Evolutionary conservation across 176 grass and related monocot genomes (phyloP).

Genomic region (Zizania latifolia): DNA sequence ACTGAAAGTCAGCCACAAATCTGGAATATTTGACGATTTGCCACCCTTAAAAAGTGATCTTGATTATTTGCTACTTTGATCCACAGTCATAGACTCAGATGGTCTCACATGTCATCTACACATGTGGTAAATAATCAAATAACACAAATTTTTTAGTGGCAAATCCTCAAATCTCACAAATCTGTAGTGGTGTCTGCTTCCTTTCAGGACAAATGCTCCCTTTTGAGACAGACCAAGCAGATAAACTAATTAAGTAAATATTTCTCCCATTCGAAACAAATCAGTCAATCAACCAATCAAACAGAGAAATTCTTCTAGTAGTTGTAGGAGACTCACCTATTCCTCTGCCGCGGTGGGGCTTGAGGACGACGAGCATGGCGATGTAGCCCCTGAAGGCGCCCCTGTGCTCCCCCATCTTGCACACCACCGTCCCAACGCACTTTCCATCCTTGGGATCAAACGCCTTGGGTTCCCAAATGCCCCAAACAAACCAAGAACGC

Average conservation of each 20-base stretch:
- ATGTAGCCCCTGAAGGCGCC: constrained; percentile 77
- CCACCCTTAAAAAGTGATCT: no score
- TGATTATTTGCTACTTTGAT: no score
- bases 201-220: not conserved
- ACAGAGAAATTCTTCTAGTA: not conserved
- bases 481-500: constrained; percentile 1
- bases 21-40: no score
- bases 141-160: no score
- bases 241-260: not conserved
- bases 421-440: constrained; percentile 94
- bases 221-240: not conserved
- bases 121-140: no score
- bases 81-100: no score
- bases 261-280: no score
- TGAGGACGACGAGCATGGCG: constrained; percentile 91
- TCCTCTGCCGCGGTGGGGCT: constrained; percentile 82
- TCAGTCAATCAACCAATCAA: no score
- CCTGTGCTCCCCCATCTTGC: constrained; percentile 92
- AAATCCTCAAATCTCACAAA: not conserved
- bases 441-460: constrained; percentile 48
- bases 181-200: not conserved
- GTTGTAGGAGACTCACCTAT: constrained; percentile 45
- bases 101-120: no score
- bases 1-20: not conserved
- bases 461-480: constrained; percentile 19